Evolutionary conservation across 306 rosid species (phyloP).

Genomic region (Trifolium fragiferum): DNA sequence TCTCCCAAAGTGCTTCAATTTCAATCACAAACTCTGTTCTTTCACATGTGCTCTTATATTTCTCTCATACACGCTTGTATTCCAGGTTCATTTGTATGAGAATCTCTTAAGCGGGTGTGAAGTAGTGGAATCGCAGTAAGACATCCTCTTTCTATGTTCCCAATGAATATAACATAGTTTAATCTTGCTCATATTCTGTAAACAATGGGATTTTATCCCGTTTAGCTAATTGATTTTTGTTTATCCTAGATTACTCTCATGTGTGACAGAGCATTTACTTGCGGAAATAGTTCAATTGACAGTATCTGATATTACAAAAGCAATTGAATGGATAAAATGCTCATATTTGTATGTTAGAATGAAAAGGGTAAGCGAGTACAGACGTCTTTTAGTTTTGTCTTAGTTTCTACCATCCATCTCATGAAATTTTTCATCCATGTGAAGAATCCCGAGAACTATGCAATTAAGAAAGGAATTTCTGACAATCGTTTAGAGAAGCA

Average conservation of each 20-base stretch:
- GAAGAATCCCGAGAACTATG: slow-evolving; percentile 81
- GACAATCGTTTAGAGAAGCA: slow-evolving; percentile 67
- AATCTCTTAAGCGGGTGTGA: slow-evolving; percentile 95
- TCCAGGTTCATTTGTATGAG: slow-evolving; percentile 92
- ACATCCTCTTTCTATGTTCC: slow-evolving; percentile 30
- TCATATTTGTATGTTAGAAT: slow-evolving; percentile 89
- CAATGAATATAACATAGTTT: slow-evolving; percentile 19
- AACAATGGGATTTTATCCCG: slow-evolving; percentile 28
- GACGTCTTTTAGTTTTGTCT: slow-evolving; percentile 25
- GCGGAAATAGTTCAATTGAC: slow-evolving; percentile 97
- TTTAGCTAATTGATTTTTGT: slow-evolving; percentile 41
- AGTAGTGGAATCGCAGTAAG: slow-evolving; percentile 97
- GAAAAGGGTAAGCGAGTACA: slow-evolving; percentile 68
- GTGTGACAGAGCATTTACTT: slow-evolving; percentile 92
- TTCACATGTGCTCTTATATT: slow-evolving; percentile 33
- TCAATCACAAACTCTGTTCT: slow-evolving; percentile 13
- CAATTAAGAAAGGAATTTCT: slow-evolving; percentile 66
- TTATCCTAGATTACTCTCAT: slow-evolving; percentile 73
- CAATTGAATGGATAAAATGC: slow-evolving; percentile 95
- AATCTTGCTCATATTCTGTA: slow-evolving; percentile 30
- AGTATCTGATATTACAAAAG: slow-evolving; percentile 81
- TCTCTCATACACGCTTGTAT: slow-evolving; percentile 32
- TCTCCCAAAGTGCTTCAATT: slow-evolving; percentile 25
- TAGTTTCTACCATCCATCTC: slow-evolving; percentile 36
- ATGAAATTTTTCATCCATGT: slow-evolving; percentile 29